Evolutionary conservation across 1,284 basidiomycete genomes (phyloP), one percentile per base, ranked within the genome.

Genomic region (Tilletia setariae): DNA sequence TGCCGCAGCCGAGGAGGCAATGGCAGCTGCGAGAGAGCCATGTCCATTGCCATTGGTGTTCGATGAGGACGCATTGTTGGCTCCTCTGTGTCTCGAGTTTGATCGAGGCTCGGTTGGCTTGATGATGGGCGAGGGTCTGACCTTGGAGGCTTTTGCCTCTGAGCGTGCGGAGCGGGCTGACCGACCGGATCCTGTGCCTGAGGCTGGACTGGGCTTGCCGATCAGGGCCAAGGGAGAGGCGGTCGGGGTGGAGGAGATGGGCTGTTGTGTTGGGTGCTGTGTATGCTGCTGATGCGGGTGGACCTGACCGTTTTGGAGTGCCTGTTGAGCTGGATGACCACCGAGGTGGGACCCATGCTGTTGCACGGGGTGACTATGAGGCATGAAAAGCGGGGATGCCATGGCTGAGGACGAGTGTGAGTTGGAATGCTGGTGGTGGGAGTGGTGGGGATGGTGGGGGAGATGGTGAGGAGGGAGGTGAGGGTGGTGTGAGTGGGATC

Each of bases 111-210:
- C 61, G n/a, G 72, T 70, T 0, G 80, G 79, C 71, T 82, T 82
- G 63, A 80, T 77, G 46, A 82, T 63, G 1, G 80, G 80, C 23
- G 78, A 80, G 1, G 80, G 78, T 13, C 80, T 72, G 2, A 76
- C 74, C 67, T 77, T 77, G 71, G 44, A 8, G n/a, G 62, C 40
- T 23, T 63, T 63, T 35, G 42, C 62, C 62, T 63, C 67, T 40
- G 47, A 25, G 16, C 28, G 28, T 9, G 56, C 8, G 0, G 56
- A 35, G 16, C 56, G 1, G 28, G 30, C 56, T 78, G 70, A 47
- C 77, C 77, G 68, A 77, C 76, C 21, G 76, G 74, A 70, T 44
- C 67, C 65, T 53, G 56, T 21, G 25, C 62, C 8, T 23, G 70
- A 71, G 4, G 73, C 40, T 19, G 49, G 64, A 51, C 65, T 77